Evolutionary conservation across 2,329 filamentous ascomycete genomes (phyloP).

Genomic region (Conoideocrella luteorostrata): DNA sequence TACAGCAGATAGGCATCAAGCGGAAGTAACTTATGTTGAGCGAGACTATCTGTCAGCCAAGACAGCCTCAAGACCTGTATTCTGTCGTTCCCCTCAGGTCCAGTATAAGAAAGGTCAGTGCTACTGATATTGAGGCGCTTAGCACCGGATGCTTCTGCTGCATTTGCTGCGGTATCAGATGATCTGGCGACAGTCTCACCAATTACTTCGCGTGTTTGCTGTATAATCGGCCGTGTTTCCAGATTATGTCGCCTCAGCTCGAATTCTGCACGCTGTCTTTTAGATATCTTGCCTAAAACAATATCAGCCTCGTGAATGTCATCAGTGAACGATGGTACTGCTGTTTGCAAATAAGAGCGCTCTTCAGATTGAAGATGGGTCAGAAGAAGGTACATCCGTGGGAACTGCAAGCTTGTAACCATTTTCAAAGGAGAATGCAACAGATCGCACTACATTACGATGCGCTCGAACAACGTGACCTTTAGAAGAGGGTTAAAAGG

Average conservation of each 20-base stretch:
- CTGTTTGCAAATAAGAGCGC: constrained; percentile 57
- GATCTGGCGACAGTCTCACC: not conserved
- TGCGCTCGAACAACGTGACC: too few relatives aligned
- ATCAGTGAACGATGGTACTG: constrained; percentile 60
- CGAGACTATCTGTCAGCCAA: constrained; percentile 52
- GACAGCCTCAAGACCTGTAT: constrained; percentile 51
- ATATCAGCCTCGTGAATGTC: constrained; percentile 66
- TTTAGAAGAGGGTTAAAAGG: too few relatives aligned
- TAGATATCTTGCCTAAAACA: constrained; percentile 66
- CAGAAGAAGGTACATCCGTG: constrained; percentile 66
- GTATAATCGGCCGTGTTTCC: constrained; percentile 38
- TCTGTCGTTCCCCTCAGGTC: not conserved
- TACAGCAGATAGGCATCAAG: constrained; percentile 48
- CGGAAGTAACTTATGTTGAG: constrained; percentile 37
- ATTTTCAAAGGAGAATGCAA: not conserved
- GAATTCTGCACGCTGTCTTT: constrained; percentile 64
- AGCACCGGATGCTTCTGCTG: not conserved
- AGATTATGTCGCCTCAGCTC: constrained; percentile 68
- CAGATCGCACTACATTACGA: not conserved
- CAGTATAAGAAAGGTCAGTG: not conserved
- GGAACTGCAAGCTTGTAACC: constrained; percentile 32
- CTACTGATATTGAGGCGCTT: not conserved
- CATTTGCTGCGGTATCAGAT: not conserved
- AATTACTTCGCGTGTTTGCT: not conserved
- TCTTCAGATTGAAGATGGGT: constrained; percentile 61